phyloP scores from a whole-genome alignment of 148 eudicot genomes.

The Selenicereus undatus region DNA sequence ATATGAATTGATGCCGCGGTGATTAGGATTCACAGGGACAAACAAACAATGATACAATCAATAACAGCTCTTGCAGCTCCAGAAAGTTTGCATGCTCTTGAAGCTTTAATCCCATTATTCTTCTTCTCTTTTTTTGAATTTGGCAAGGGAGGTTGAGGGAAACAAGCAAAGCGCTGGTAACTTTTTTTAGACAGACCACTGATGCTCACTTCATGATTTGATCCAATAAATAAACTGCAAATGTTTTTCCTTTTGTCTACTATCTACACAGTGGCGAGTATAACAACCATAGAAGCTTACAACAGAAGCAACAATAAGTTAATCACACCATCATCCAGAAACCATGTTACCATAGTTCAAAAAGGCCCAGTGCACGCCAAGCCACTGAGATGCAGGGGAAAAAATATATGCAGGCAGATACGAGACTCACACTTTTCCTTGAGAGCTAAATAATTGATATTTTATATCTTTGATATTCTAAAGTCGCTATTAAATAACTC shows the following conservation, averaged over 20 bases:
- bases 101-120: not conserved
- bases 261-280: too few relatives aligned
- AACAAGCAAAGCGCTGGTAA: not conserved
- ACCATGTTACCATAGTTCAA: too few relatives aligned
- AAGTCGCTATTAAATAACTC: too few relatives aligned
- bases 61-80: not conserved
- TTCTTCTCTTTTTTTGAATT: not conserved
- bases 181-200: not conserved
- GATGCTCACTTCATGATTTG: not conserved
- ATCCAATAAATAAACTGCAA: too few relatives aligned
- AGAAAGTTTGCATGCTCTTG: not conserved
- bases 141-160: not conserved
- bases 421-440: too few relatives aligned
- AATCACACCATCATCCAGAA: not conserved
- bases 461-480: too few relatives aligned
- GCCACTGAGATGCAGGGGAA: not conserved
- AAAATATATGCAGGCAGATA: not conserved
- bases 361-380: not conserved
- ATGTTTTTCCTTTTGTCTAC: too few relatives aligned
- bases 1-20: not conserved
- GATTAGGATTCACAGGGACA: not conserved
- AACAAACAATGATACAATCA: not conserved
- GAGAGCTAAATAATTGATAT: too few relatives aligned
- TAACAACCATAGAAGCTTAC: too few relatives aligned
- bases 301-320: not conserved